phyloP scores from a whole-genome alignment of 2,329 filamentous ascomycete genomes.

The Curvularia hawaiiensis region DNA sequence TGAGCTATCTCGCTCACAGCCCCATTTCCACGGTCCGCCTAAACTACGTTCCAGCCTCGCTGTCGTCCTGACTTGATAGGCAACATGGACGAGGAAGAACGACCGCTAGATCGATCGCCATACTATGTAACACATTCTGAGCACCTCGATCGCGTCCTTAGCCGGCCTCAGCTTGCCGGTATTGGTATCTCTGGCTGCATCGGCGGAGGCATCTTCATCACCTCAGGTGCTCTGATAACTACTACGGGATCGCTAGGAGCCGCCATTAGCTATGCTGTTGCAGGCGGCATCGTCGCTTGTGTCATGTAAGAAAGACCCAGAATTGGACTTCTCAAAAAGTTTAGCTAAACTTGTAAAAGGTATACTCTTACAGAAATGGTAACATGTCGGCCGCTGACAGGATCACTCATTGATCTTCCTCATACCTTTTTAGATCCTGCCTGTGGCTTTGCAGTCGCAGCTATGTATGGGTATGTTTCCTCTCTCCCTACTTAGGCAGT shows the following conservation, averaged over 20 bases:
- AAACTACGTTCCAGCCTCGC: not conserved
- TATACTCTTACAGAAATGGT: constrained; percentile 33
- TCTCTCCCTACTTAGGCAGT: not conserved
- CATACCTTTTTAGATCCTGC: constrained; percentile 32
- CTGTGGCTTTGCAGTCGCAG: constrained; percentile 28
- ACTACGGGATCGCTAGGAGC: constrained; percentile 29
- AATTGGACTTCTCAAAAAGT: not conserved
- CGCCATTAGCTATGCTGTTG: constrained; percentile 28
- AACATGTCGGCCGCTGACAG: constrained; percentile 28
- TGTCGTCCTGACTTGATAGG: not conserved
- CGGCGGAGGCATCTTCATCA: constrained; percentile 29
- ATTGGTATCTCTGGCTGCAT: constrained; percentile 33
- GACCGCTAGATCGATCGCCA: constrained; percentile 27
- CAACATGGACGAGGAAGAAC: constrained; percentile 14
- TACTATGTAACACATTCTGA: constrained; percentile 25
- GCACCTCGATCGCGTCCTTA: constrained; percentile 28
- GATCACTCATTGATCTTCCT: constrained; percentile 29
- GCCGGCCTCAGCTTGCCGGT: constrained; percentile 28
- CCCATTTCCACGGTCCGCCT: not conserved
- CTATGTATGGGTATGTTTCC: constrained; percentile 22
- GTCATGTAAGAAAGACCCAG: constrained; percentile 14
- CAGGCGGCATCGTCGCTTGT: constrained; percentile 26
- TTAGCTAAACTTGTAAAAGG: not conserved
- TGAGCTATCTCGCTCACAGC: not conserved
- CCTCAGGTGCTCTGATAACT: constrained; percentile 23